A percentile compares a stretch with the other conserved stretches of the same genome.
phyloP scores from a whole-genome alignment of 1,139 yeast genomes.

The Nematodospora anomalae region DNA sequence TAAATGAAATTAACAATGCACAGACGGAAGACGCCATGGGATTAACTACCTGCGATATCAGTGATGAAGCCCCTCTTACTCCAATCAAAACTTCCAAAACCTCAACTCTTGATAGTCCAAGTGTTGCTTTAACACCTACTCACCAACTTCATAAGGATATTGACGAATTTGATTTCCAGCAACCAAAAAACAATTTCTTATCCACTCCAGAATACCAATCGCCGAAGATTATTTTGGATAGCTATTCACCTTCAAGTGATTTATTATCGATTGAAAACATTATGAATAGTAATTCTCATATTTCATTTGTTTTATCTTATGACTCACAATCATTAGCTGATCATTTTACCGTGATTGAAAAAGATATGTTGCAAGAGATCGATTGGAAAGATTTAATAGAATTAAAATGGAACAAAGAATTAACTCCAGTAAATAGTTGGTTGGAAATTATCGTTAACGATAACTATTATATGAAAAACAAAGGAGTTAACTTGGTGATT shows the following conservation, averaged over 20 bases:
- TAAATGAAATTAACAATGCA: conserved; percentile 44
- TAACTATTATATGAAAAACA: conserved; percentile 45
- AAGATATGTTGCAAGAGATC: conserved; percentile 77
- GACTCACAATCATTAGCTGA: conserved; percentile 65
- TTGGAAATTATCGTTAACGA: conserved; percentile 68
- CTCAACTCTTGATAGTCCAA: conserved; percentile 1
- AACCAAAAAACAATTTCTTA: conserved; percentile 3
- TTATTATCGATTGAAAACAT: conserved; percentile 36
- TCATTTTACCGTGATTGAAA: conserved; percentile 83
- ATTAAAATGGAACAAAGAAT: conserved; percentile 66
- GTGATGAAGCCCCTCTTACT: conserved; percentile 31
- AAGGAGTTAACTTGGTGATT: conserved; percentile 83
- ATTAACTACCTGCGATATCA: conserved; percentile 16
- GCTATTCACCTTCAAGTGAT: conserved; percentile 33
- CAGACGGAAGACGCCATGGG: conserved; percentile 41
- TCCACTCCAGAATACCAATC: conserved; percentile 18
- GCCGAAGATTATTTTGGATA: conserved; percentile 40
- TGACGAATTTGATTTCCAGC: conserved; percentile 7
- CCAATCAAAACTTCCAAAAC: conserved; percentile 17
- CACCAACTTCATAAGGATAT: not conserved
- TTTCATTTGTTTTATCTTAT: conserved; percentile 77
- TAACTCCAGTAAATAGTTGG: conserved; percentile 85
- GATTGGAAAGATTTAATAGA: conserved; percentile 93
- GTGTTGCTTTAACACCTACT: conserved; percentile 1
- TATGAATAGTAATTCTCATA: conserved; percentile 49